Conservation (phyloP, 2,329 filamentous ascomycete species). For the Peltaster fructicola region DNA sequence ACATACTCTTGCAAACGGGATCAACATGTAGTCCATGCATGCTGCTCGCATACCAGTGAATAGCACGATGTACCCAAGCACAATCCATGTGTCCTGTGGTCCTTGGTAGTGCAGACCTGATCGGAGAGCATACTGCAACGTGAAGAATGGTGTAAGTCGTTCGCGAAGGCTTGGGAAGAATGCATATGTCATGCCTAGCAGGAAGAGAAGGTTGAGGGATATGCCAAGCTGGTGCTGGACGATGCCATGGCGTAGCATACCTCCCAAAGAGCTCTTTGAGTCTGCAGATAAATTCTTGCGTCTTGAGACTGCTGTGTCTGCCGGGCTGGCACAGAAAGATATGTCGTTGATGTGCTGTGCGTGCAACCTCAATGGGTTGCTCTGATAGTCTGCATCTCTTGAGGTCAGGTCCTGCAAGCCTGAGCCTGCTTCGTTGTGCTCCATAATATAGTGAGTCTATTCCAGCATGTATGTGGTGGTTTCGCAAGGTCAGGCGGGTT, state of each 20-base stretch:
- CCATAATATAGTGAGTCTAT: too few species aligned
- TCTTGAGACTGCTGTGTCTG: slow-evolving; percentile 1
- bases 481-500: too few species aligned
- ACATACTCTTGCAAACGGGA: slow-evolving; percentile 52
- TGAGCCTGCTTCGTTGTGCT: slow-evolving; percentile 4
- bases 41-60: slow-evolving; percentile 76
- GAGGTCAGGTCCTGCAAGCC: slow-evolving; percentile 2
- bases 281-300: slow-evolving; percentile 6
- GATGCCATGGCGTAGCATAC: slow-evolving; percentile 18
- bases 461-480: too few species aligned
- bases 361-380: not conserved
- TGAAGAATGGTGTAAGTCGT: slow-evolving; percentile 76
- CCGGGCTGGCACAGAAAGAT: slow-evolving; percentile 11
- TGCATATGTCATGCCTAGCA: slow-evolving; percentile 65
- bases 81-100: slow-evolving; percentile 60
- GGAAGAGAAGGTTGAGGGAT: slow-evolving; percentile 67
- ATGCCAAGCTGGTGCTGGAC: slow-evolving; percentile 38
- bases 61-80: slow-evolving; percentile 61
- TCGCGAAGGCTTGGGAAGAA: slow-evolving; percentile 64
- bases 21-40: slow-evolving; percentile 72
- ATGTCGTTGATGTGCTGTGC: slow-evolving; percentile 7
- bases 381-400: not conserved
- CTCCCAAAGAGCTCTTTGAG: slow-evolving; percentile 17
- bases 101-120: slow-evolving; percentile 55
- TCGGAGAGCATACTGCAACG: slow-evolving; percentile 47